Evolutionary conservation across 768 basidiomycete genomes (phyloP).

Genomic region (Macrolepiota fuliginosa): DNA sequence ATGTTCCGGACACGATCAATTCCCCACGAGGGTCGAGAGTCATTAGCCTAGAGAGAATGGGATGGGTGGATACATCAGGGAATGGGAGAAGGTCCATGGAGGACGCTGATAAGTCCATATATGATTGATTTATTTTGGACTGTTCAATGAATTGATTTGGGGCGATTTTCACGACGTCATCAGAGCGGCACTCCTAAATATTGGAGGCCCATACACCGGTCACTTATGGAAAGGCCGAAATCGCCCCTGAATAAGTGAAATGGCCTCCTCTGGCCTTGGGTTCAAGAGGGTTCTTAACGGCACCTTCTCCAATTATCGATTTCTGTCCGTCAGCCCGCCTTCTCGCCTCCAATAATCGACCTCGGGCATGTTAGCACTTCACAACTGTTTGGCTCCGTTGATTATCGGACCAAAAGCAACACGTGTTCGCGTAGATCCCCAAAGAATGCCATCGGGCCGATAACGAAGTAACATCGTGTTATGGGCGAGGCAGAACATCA

Average conservation of each 20-base stretch:
- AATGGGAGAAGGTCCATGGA: not conserved
- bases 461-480: constrained; percentile 10
- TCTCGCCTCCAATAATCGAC: not conserved
- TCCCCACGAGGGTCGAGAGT: not conserved
- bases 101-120: too few relatives aligned
- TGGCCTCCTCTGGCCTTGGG: too few relatives aligned
- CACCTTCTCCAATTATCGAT: not conserved
- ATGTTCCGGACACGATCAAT: not conserved
- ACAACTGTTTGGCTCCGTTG: not conserved
- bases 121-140: too few relatives aligned
- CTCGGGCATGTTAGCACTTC: not conserved
- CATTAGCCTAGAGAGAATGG: not conserved
- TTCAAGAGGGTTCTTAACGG: not conserved
- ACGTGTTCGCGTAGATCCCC: constrained; percentile 8
- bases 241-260: too few relatives aligned
- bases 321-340: not conserved
- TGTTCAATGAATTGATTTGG: too few relatives aligned
- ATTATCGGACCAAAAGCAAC: constrained; percentile 8
- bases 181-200: too few relatives aligned
- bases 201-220: too few relatives aligned
- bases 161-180: not conserved
- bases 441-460: constrained; percentile 9
- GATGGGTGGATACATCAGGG: not conserved
- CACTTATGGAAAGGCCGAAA: too few relatives aligned
- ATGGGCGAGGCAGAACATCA: constrained; percentile 11